A percentile compares a stretch with the other conserved stretches of the same genome.
These are phyloP conservation scores for Dillenia turbinata DNA, from an alignment of 164 flowering plant species.

Conservation along the genomic window DNA sequence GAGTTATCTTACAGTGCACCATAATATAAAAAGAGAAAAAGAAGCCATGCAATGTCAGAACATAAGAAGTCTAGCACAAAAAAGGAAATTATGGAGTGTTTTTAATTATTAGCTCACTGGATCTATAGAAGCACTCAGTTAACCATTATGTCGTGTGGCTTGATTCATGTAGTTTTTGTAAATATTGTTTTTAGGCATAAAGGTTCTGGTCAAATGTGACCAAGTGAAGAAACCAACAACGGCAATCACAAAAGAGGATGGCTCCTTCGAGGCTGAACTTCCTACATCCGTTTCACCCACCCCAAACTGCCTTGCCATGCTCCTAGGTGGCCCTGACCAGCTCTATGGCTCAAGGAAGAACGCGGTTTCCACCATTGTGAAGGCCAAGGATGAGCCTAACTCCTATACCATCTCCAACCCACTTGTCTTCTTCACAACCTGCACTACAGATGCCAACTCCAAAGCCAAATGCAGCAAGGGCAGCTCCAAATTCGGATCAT, in stretches of 20 bases:
- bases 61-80: no score
- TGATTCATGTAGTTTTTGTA: neutral
- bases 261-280: constrained; percentile 40
- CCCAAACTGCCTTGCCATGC: constrained; percentile 47
- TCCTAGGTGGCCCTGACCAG: constrained; percentile 53
- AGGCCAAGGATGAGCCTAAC: constrained; percentile 7
- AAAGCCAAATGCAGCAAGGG: constrained; percentile 13
- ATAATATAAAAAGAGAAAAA: no score
- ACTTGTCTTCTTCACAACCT: constrained; percentile 37
- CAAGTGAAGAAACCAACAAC: constrained; percentile 29
- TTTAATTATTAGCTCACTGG: neutral
- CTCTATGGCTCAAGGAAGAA: constrained; percentile 34
- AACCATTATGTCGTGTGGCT: neutral
- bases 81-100: neutral
- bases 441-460: constrained; percentile 16
- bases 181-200: constrained; percentile 30
- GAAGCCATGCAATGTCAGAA: neutral
- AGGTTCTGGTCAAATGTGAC: constrained; percentile 51
- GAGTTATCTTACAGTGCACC: no score
- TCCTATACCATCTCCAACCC: constrained; percentile 45
- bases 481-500: constrained; percentile 25
- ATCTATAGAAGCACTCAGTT: neutral
- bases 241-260: constrained; percentile 38
- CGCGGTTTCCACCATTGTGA: constrained; percentile 29
- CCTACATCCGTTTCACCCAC: constrained; percentile 21